Evolutionary conservation across 2,329 filamentous ascomycete genomes (phyloP), one percentile per base, ranked within the genome.

Genomic region (Neobulgaria alba): DNA sequence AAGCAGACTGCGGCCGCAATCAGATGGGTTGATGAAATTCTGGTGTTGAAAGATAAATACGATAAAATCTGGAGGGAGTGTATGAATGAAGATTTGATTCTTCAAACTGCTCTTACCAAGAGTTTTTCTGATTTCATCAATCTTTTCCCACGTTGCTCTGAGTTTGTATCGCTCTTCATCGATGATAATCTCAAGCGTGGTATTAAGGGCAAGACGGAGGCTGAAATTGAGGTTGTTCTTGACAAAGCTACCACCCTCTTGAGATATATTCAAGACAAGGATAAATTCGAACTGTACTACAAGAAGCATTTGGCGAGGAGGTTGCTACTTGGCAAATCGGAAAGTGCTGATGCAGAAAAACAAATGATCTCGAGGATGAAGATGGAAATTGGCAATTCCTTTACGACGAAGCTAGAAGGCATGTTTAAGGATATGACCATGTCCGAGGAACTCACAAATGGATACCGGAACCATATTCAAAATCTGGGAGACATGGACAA

Each of bases 331-430:
- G 85, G 82, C 58, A 93, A 92, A 55, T 90, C 87, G 0, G 82
- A 93, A 52, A 94, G 85, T 58, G 82, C 86, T 49, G 90, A 95
- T 56, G 86, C 88, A 1, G 92, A 98, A 64, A 89, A 90, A 60
- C 83, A 92, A 56, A 93, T 98, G 77, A 92, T 98, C 38, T 83
- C 82, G 0, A 85, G 90, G 49, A 95, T 98, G 88, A 96, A 95
- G 72, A 78, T 92, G 57, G 90, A 95, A 61, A 78, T 96, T 38
- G 92, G 92, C 29, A 94, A 93, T 60, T 82, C 88, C 52, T 96
- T 96, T 60, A 96, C 92, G 0, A 71, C 78, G 56, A 94, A 93
- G 60, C 77, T 98, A 33, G 92, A 98, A 59, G 85, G 88, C 50
- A 96, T 98, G 88, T 95, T 98, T 68, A 89, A 88, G 63, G 92